Base-by-base conservation (phyloP, 345 rosid species). In the Nephelium lappaceum region DNA sequence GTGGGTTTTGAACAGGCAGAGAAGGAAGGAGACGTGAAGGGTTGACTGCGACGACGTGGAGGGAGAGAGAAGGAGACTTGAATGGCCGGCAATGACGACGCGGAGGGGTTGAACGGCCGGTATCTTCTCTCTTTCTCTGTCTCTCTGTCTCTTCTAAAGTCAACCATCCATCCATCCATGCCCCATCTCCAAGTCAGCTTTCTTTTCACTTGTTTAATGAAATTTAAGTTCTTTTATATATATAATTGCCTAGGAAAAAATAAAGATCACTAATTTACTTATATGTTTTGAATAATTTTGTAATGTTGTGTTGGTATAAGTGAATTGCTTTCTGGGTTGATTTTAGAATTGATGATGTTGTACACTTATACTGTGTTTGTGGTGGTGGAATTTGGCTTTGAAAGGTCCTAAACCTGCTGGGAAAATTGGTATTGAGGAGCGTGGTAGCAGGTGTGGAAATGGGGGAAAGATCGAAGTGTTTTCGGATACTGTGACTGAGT, bases 401-500 rank as follows among this genome's bases (percentile, higher is more conserved):
- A 63, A 39, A 87, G 91, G 88, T 85, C 84, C 86, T 27, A 84
- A 55, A 38, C 69, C 65, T 76, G 64, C 71, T 81, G 89, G 69
- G 23, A 83, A 78, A 76, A 73, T 74, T 72, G 49, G 25, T 43
- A 23, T 42, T 67, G 88, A 79, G 80, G 77, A 43, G 77, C 77
- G 61, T 27, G 81, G 81, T 80, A 76, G 71, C 19, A 82, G 81
- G 76, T 77, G 75, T 79, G 90, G 74, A 79, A 74, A 69, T 31
- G 87, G 87, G n/a, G 24, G 79, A 78, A 49, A 75, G 78, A 12
- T 76, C 86, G 9, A 78, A 14, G 86, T 81, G 3, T 91, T 89
- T 78, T 67, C 91, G 0, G 98, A 93, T 88, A 97, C 98, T 72
- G 83, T 67, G 65, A 71, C 83, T 1, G 92, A 92, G 19, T 95